Percentiles rank a stretch among this genome's conserved stretches.
phyloP scores from a whole-genome alignment of 768 basidiomycete species.

The Mrakia frigida region DNA sequence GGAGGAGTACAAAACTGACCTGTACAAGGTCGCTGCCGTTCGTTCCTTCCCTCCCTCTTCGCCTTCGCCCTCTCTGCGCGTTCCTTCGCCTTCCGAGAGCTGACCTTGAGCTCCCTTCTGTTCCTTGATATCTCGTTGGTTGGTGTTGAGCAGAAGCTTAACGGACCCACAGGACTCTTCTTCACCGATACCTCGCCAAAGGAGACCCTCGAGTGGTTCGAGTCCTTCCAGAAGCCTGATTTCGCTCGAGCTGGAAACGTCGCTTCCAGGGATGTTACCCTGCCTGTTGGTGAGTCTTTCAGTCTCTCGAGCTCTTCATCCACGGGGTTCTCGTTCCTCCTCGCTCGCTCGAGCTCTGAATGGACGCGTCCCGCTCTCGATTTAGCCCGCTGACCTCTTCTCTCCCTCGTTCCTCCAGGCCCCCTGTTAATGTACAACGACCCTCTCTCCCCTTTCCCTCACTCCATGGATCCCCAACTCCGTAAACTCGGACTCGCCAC shows the following conservation, averaged over 20 bases:
- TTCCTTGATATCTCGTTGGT: background rate
- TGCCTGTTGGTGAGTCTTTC: constrained; percentile 53
- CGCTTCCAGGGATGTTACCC: constrained; percentile 64
- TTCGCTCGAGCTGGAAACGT: constrained; percentile 83
- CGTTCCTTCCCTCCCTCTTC: constrained; percentile 1
- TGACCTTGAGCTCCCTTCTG: background rate
- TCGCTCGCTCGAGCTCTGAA: background rate
- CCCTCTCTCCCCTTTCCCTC: constrained; percentile 83
- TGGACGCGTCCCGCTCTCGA: background rate
- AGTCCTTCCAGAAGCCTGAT: constrained; percentile 78
- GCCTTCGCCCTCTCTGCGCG: background rate
- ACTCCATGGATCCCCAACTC: constrained; percentile 95
- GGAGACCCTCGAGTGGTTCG: constrained; percentile 93
- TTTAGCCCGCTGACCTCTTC: background rate
- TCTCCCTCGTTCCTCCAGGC: background rate
- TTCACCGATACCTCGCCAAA: constrained; percentile 86
- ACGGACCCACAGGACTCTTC: constrained; percentile 88
- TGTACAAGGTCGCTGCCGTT: constrained; percentile 58
- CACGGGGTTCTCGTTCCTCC: background rate
- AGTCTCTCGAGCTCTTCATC: background rate
- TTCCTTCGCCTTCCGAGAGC: background rate
- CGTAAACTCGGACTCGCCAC: constrained; percentile 85
- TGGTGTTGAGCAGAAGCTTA: constrained; percentile 63
- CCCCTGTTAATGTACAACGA: constrained; percentile 47
- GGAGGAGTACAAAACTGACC: constrained; percentile 73